Base-by-base conservation (phyloP, 805 yeast genomes). In the Hanseniaspora occidentalis region DNA sequence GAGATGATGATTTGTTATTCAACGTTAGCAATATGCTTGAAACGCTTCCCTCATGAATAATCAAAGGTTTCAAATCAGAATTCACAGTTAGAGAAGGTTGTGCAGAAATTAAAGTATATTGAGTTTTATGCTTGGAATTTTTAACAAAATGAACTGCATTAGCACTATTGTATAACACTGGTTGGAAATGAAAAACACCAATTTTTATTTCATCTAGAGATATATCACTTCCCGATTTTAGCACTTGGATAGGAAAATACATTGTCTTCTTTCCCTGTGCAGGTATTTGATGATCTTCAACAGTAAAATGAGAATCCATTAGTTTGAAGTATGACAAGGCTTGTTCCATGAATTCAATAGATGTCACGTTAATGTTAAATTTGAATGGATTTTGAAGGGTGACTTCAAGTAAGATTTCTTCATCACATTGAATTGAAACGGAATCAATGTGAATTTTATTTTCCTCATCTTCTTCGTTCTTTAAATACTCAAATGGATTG, bases 341-440 rank as follows among this genome's bases (percentile, higher is more conserved):
- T 1, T 47, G 39, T 4, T 61, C 50, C 4, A 50, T 47, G 2
- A 79, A 58, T 29, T 60, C 50, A 3, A 80, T 52, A 23, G 69
- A 69, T 16, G 65, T 63, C 4, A 88, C 60, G 29, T 73, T 77
- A 11, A 88, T 61, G 33, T 79, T 84, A 56, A 84, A 84, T 5
- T 73, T 71, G 60, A 75, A 84, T 7, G 95, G 95, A 54, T 89
- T 89, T 52, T 81, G 86, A 7, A 88, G 51, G 3, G 65, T 61
- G 2, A 84, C 61, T 5, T 63, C 54, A 14, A 82, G 62, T 42
- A 75, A 80, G 10, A 73, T 70, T 4, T 71, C 64, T 40, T 85
- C 95, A 25, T 77, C 82, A 14, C 77, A 77, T 6, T 76, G 47
- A 16, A 65, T 51, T 45, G 59, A 50, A 37, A 40, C 50, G 23